These are phyloP conservation scores for Ciborinia camelliae DNA, from an alignment of 2,329 filamentous ascomycete genomes.

Conservation along the genomic window DNA sequence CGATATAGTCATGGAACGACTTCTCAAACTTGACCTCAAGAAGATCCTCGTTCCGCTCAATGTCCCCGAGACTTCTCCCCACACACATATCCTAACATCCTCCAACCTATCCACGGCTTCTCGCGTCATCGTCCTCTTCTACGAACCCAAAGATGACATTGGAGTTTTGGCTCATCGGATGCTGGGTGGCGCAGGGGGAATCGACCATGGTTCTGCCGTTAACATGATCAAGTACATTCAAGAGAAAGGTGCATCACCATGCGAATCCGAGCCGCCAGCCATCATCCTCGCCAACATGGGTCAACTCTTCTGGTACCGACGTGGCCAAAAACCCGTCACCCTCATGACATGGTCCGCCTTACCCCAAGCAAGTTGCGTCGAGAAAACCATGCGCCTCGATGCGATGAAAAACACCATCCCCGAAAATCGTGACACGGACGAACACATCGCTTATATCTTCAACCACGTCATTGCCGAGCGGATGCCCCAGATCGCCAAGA, in stretches of 20 bases:
- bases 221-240: conserved; percentile 54
- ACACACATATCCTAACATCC: conserved; percentile 67
- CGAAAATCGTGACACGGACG: conserved; percentile 52
- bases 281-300: conserved; percentile 77
- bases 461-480: conserved; percentile 55
- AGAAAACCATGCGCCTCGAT: conserved; percentile 52
- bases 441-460: conserved; percentile 68
- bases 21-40: conserved; percentile 57
- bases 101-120: conserved; percentile 52
- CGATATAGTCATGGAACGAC: conserved; percentile 57
- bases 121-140: conserved; percentile 71
- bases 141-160: conserved; percentile 67
- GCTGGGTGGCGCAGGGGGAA: conserved; percentile 58
- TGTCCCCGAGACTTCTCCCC: conserved; percentile 47
- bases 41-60: conserved; percentile 60
- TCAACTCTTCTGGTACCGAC: conserved; percentile 72
- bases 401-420: conserved; percentile 57
- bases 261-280: conserved; percentile 45
- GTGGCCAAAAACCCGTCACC: conserved; percentile 58
- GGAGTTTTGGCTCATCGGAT: conserved; percentile 71
- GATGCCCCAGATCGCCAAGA: conserved; percentile 47
- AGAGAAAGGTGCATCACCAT: conserved; percentile 20
- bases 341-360: conserved; percentile 53
- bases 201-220: conserved; percentile 68
- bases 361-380: conserved; percentile 61